Conservation (phyloP, 805 yeast genomes). For the Hanseniaspora clermontiae region DNA sequence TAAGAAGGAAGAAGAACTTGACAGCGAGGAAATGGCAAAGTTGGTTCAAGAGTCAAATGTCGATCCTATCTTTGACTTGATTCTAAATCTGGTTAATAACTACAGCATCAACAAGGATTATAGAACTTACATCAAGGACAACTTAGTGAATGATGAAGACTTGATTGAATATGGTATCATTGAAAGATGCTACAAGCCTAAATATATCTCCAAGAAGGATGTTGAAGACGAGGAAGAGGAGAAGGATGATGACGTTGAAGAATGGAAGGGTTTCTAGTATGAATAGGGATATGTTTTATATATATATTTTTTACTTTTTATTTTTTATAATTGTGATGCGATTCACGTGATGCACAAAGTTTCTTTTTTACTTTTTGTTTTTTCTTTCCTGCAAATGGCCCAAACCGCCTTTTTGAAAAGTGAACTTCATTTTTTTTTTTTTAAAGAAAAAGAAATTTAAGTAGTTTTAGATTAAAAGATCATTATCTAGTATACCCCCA, state of each 20-base stretch:
- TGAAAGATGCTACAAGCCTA: constrained; percentile 13
- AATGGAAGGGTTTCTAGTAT: constrained; percentile 30
- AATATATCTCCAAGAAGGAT: neutral
- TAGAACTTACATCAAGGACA: constrained; percentile 50
- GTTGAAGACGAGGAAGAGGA: constrained; percentile 20
- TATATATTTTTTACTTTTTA: constrained; percentile 8
- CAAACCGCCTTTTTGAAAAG: too few relatives aligned
- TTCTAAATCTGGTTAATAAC: constrained; percentile 38
- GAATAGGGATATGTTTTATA: neutral
- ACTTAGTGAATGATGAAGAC: constrained; percentile 53
- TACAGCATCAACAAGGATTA: constrained; percentile 47
- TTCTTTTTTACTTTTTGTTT: neutral
- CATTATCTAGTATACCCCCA: too few relatives aligned
- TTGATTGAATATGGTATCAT: constrained; percentile 51
- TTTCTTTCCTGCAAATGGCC: neutral
- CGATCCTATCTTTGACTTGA: constrained; percentile 44
- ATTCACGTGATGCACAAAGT: neutral
- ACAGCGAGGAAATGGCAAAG: constrained; percentile 29
- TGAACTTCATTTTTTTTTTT: neutral
- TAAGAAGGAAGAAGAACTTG: constrained; percentile 36
- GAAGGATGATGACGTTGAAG: constrained; percentile 24
- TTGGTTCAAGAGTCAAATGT: constrained; percentile 41
- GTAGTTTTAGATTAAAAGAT: too few relatives aligned
- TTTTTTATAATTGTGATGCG: neutral
- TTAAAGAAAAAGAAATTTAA: too few relatives aligned